Percentiles rank a stretch among this genome's conserved stretches.
Evolutionary conservation across 805 yeast genomes (phyloP).

Genomic region (Lachancea nothofagi): DNA sequence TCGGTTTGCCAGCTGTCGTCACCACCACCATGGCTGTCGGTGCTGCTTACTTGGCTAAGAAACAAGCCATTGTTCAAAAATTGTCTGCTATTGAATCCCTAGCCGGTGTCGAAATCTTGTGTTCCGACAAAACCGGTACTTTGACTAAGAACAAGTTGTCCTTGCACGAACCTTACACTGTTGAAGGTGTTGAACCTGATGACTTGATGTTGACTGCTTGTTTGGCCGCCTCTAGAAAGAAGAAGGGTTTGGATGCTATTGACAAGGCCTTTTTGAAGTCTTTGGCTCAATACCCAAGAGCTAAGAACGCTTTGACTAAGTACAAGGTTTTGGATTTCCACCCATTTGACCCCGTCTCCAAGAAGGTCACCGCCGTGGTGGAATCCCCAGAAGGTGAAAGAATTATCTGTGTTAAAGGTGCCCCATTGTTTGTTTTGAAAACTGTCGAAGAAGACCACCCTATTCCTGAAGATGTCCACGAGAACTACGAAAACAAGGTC

Average conservation of each 20-base stretch:
- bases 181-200: constrained; percentile 93
- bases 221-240: constrained; percentile 96
- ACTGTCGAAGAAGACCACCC: constrained; percentile 97
- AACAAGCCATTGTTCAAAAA: constrained; percentile 95
- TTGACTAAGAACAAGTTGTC: constrained; percentile 95
- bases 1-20: constrained; percentile 97
- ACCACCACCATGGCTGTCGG: constrained; percentile 99
- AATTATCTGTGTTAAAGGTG: constrained; percentile 95
- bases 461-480: constrained; percentile 87
- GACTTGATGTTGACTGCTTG: constrained; percentile 96
- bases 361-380: constrained; percentile 91
- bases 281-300: constrained; percentile 81
- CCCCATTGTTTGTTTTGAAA: constrained; percentile 93
- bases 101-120: constrained; percentile 95
- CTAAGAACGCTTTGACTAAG: constrained; percentile 86
- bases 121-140: constrained; percentile 98
- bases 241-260: constrained; percentile 96
- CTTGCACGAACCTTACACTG: constrained; percentile 95
- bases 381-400: constrained; percentile 95
- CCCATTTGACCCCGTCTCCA: constrained; percentile 96
- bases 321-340: constrained; percentile 94
- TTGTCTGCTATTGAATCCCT: constrained; percentile 94
- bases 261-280: constrained; percentile 95
- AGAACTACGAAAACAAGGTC: constrained; percentile 93
- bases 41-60: constrained; percentile 97